Percentiles rank a stretch among this genome's conserved stretches.
phyloP scores from a whole-genome alignment of 2,329 filamentous ascomycete genomes.

The Diaporthe ilicicola region DNA sequence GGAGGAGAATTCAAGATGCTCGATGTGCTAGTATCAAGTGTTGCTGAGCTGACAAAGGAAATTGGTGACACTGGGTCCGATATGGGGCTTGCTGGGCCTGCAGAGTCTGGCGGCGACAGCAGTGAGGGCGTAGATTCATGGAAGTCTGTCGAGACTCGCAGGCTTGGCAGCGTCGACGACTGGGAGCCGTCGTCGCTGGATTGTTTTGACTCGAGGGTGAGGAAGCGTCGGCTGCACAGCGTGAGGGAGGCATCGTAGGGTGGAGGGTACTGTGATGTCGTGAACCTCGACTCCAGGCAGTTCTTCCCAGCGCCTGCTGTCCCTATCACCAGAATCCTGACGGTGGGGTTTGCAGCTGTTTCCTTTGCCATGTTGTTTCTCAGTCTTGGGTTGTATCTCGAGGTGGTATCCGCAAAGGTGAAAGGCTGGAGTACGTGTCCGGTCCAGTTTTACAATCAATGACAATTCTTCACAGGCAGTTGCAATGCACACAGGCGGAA shows the following conservation, averaged over 20 bases:
- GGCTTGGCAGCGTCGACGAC: background rate
- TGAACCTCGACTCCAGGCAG: conserved; percentile 44
- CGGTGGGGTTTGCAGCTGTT: conserved; percentile 34
- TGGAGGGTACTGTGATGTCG: conserved; percentile 41
- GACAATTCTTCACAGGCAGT: conserved; percentile 3
- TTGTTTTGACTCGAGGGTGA: conserved; percentile 35
- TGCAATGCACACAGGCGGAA: background rate
- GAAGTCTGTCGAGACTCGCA: background rate
- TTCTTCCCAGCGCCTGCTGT: conserved; percentile 41
- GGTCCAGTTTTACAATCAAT: background rate
- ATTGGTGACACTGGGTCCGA: conserved; percentile 10
- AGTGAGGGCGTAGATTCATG: background rate
- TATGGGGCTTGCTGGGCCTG: conserved; percentile 34
- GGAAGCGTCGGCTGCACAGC: conserved; percentile 40
- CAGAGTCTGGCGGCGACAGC: conserved; percentile 27
- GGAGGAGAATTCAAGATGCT: background rate
- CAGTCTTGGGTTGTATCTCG: background rate
- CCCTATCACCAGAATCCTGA: conserved; percentile 42
- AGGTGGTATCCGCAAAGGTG: background rate
- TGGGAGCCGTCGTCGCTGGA: background rate
- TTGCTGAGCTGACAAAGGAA: conserved; percentile 7
- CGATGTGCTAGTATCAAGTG: conserved; percentile 8
- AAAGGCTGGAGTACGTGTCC: background rate
- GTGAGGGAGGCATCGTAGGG: conserved; percentile 43
- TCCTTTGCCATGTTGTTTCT: conserved; percentile 28